A percentile compares a stretch with the other conserved stretches of the same genome.
These are phyloP conservation scores for Tetrapisispora namnaoensis DNA, from an alignment of 805 yeast genomes.

Conservation along the genomic window DNA sequence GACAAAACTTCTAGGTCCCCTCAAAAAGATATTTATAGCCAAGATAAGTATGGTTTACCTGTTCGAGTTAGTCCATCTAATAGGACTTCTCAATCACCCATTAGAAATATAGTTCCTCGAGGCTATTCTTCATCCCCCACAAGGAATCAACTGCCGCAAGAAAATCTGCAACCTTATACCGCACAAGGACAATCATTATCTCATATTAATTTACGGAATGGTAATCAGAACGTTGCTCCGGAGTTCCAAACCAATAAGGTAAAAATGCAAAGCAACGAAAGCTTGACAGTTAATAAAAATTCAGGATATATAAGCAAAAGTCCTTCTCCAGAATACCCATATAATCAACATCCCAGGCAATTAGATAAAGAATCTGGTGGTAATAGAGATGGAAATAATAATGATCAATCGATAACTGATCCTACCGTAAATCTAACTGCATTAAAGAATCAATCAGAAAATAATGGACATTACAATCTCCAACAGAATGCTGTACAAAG, in stretches of 20 bases:
- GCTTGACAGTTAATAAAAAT: no score
- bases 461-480: not conserved
- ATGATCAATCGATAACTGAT: no score
- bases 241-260: not conserved
- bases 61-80: not conserved
- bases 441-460: not conserved
- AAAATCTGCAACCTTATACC: not conserved
- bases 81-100: not conserved
- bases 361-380: not conserved
- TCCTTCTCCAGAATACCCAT: not conserved
- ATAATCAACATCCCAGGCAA: not conserved
- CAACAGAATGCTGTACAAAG: not conserved
- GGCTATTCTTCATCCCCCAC: constrained; percentile 4
- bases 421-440: not conserved
- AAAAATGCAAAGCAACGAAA: not conserved
- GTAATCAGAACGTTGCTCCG: not conserved
- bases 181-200: not conserved
- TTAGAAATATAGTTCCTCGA: not conserved
- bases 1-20: constrained; percentile 1
- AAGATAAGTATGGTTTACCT: not conserved
- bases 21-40: constrained; percentile 2
- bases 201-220: not conserved
- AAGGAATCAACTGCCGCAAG: not conserved
- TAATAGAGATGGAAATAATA: no score
- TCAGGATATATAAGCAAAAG: no score